Conservation (phyloP, 2,329 filamentous ascomycete species). For the Phaeoacremonium minimum region DNA sequence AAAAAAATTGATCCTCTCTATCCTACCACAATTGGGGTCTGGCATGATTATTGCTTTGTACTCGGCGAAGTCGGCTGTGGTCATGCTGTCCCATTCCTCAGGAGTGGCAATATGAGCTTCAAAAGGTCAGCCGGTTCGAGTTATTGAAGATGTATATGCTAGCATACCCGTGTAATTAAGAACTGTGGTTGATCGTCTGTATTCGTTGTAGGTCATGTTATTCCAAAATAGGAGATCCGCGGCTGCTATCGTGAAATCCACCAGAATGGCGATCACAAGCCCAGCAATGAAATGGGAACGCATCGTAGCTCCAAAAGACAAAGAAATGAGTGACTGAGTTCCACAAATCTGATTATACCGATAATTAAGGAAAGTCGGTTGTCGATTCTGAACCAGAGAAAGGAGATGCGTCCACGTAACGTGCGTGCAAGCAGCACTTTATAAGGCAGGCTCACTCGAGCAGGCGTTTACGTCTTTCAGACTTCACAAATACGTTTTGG, state of each 20-base stretch:
- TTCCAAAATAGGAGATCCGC: slow-evolving; percentile 18
- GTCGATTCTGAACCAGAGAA: neutral
- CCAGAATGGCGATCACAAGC: slow-evolving; percentile 10
- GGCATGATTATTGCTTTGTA: slow-evolving; percentile 40
- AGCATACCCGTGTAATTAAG: slow-evolving; percentile 12
- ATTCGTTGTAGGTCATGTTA: slow-evolving; percentile 16
- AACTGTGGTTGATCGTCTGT: slow-evolving; percentile 11
- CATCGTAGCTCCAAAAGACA: slow-evolving; percentile 3
- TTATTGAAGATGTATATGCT: no score
- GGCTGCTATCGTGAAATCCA: slow-evolving; percentile 9
- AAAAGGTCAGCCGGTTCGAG: no score
- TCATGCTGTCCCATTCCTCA: slow-evolving; percentile 30
- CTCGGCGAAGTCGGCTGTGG: slow-evolving; percentile 33
- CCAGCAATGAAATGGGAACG: slow-evolving; percentile 3
- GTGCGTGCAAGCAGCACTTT: slow-evolving; percentile 7
- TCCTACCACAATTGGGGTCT: slow-evolving; percentile 27
- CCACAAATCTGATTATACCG: slow-evolving; percentile 7
- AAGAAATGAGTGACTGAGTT: slow-evolving; percentile 4
- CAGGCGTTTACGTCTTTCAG: no score
- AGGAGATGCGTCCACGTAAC: slow-evolving; percentile 4
- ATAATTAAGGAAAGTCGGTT: slow-evolving; percentile 2
- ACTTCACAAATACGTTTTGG: no score
- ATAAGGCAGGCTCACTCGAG: neutral
- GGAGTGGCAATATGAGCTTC: slow-evolving; percentile 28
- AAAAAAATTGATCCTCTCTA: slow-evolving; percentile 26